Conservation (phyloP, 208 protist genomes). For the Angomonas deanei region DNA sequence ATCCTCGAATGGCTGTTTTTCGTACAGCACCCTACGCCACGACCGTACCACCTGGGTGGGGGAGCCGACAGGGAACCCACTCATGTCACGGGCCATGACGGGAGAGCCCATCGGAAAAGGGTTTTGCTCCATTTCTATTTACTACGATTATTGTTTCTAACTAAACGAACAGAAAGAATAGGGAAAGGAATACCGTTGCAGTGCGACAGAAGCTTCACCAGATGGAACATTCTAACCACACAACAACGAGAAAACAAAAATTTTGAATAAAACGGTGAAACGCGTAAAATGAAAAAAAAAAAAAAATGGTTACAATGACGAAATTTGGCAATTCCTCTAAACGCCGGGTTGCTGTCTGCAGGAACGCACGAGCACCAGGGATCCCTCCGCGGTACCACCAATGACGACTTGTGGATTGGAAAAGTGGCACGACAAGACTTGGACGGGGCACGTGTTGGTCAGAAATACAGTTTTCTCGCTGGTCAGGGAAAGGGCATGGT, state of each 20-base stretch:
- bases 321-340: neutral
- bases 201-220: neutral
- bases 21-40: conserved; percentile 85
- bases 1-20: conserved; percentile 83
- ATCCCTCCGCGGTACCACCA: conserved; percentile 16
- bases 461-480: conserved; percentile 45
- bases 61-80: neutral
- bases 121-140: neutral
- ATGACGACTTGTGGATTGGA: conserved; percentile 63
- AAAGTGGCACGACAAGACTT: conserved; percentile 49
- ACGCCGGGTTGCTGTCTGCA: conserved; percentile 7
- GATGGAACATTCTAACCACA: neutral
- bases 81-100: conserved; percentile 2
- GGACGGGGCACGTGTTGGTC: conserved; percentile 19
- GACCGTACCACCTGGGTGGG: conserved; percentile 10
- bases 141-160: neutral
- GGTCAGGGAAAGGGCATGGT: conserved; percentile 72
- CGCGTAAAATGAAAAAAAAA: conserved; percentile 3
- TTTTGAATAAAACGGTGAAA: conserved; percentile 3
- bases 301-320: neutral
- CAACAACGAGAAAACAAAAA: neutral
- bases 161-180: neutral
- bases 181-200: neutral
- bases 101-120: neutral
- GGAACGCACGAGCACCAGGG: conserved; percentile 17